Base-by-base conservation (phyloP, 495 filamentous ascomycete genomes). In the Neurospora intermedia region DNA sequence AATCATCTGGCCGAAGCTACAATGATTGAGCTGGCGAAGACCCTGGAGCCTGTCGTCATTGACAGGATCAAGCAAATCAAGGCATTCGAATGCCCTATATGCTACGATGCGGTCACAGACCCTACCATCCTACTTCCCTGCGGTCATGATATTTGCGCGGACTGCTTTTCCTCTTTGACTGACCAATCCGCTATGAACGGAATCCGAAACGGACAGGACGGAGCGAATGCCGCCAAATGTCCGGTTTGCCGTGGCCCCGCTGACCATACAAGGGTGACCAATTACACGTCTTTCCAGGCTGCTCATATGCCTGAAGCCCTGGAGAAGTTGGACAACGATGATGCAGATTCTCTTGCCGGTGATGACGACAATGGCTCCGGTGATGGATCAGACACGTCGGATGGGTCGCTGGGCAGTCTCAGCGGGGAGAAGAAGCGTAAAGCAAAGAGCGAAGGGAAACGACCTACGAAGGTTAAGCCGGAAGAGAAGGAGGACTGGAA, bases 71-170 rank as follows among this genome's bases (percentile, higher is more conserved):
- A 89, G 74, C 85, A 83, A 27, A 81, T 83, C 27, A 80, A 90
- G 10, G 75, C 85, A 77, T 88, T 89, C 18, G 85, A 89, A 77
- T 97, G 94, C 77, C 91, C 92, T 3, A 88, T 97, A 62, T 98
- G 96, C 78, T 88, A 92, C 71, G 94, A 96, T 78, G 90, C 84
- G 2, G 88, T 90, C 1, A 83, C 87, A 18, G 94, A 93, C 73
- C 91, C 96, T 0, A 85, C 90, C 6, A 92, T 98, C 74, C 89
- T 95, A 79, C 85, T 92, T 74, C 93, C 94, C 3, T 98, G 94
- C 75, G 94, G 94, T 38, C 94, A 98, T 80, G 87, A 89, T 72
- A 90, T 89, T 31, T 98, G 94, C 79, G 81, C 87, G 0, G 91
- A 93, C 74, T 97, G 94, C 77, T 91, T 97, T 78, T 85, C 89